Base-by-base conservation (phyloP, 768 basidiomycete species). In the Termitomyces sp. region DNA sequence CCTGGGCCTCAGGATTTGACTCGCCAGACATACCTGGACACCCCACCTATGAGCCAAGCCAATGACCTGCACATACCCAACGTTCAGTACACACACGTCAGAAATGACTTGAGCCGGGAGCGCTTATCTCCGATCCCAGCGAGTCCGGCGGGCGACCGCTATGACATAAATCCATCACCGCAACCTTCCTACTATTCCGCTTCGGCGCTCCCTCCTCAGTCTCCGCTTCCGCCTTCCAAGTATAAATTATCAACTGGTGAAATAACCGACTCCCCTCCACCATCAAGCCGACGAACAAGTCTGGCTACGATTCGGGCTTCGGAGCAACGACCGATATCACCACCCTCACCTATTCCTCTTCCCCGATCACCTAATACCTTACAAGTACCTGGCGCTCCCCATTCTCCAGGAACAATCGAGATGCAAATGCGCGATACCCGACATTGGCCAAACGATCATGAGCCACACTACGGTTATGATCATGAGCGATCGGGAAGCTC, bases 151-250 rank as follows among this genome's bases (percentile, higher is more conserved):
- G 61, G 61, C 34, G 60, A 50, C 60, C 64, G 67, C 49, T 37
- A 59, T 20, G 64, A 62, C 36, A 61, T 58, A 44, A 64, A 64
- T 31, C 70, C 60, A 26, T 77, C 77, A 2, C 80, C 80, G 4
- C 75, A 72, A 24, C 70, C 70, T 9, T 90, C 90, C 18, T 89
- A 87, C 64, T 90, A 91, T 67, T 87, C 88, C 20, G 81, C 76
- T 6, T 87, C 80, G 5, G 85, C 88, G 39, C 75, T 90, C 26
- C 85, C 88, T 1, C 65, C 75, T 4, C 77, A 84, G 13, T 87
- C 87, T 5, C 86, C 87, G 0, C 66, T 82, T 44, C 82, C 85
- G 2, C 77, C 77, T 31, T 73, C 84, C 5, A 69, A 75, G 56
- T 81, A 80, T 66, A 74, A 69, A 52, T 76, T 75, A 55, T 62